Evolutionary conservation across 345 rosid genomes (phyloP).

Genomic region (Lepidium aucheri): DNA sequence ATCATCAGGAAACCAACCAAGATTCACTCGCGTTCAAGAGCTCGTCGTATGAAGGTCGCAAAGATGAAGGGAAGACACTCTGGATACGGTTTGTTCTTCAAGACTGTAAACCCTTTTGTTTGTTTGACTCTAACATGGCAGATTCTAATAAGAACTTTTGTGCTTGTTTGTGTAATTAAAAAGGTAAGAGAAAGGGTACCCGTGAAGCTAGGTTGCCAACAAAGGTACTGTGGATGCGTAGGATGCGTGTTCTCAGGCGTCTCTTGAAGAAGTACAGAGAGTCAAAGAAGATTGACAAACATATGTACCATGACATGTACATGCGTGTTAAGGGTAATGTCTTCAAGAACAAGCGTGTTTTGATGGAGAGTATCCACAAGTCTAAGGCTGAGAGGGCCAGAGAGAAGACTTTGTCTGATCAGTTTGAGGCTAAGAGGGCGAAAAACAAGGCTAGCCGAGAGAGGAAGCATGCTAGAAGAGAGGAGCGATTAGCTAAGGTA

Average conservation of each 20-base stretch:
- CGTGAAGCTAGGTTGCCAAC: constrained; percentile 33
- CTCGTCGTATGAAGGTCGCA: constrained; percentile 88
- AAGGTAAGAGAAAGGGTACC: constrained; percentile 32
- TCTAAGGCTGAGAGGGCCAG: constrained; percentile 34
- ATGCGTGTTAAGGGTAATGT: constrained; percentile 79
- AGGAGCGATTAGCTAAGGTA: constrained; percentile 32
- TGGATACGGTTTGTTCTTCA: constrained; percentile 53
- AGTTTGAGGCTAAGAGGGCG: constrained; percentile 32
- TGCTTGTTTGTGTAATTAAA: background rate
- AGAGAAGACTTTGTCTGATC: constrained; percentile 34
- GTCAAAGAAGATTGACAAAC: constrained; percentile 74
- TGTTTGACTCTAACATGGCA: background rate
- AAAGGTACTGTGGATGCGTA: constrained; percentile 42
- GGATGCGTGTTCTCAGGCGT: constrained; percentile 55
- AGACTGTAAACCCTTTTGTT: background rate
- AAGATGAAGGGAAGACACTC: constrained; percentile 97
- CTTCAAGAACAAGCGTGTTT: constrained; percentile 75
- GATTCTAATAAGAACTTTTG: background rate
- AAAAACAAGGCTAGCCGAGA: constrained; percentile 39
- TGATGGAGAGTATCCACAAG: constrained; percentile 54
- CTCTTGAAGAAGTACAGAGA: constrained; percentile 48
- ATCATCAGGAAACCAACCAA: constrained; percentile 95
- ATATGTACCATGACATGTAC: constrained; percentile 91
- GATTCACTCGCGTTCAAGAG: constrained; percentile 95
- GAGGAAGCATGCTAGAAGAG: constrained; percentile 32